Percentiles rank a stretch among this genome's conserved stretches.
These are phyloP conservation scores for Coccomyxa subellipsoidea DNA, from an alignment of 163 green algal species.

Conservation along the genomic window DNA sequence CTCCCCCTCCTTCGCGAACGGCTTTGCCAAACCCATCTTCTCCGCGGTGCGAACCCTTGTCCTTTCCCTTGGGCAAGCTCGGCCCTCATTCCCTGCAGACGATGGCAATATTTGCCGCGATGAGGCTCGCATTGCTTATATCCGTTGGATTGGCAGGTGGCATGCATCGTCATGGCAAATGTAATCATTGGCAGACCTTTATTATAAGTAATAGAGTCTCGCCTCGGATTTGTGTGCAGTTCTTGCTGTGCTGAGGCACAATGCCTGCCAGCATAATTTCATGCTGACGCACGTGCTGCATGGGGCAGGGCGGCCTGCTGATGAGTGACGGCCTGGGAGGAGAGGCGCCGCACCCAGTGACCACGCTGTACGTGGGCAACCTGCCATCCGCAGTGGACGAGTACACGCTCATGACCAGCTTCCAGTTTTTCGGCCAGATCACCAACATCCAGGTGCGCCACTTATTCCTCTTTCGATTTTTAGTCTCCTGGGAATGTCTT, in stretches of 20 bases:
- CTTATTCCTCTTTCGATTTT: neutral
- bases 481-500: too few relatives aligned
- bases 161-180: too few relatives aligned
- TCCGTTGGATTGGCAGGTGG: too few relatives aligned
- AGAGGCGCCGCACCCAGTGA: slow-evolving; percentile 5
- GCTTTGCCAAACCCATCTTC: neutral
- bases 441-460: slow-evolving; percentile 27
- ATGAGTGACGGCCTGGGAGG: neutral
- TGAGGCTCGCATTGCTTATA: too few relatives aligned
- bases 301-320: neutral
- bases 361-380: slow-evolving; percentile 51
- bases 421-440: slow-evolving; percentile 33
- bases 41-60: neutral
- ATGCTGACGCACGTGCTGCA: neutral
- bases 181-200: too few relatives aligned
- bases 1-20: neutral
- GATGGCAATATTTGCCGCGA: too few relatives aligned
- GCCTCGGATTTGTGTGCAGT: too few relatives aligned
- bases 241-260: too few relatives aligned
- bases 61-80: too few relatives aligned
- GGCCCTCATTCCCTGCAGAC: too few relatives aligned
- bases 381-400: slow-evolving; percentile 39
- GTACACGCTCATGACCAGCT: slow-evolving; percentile 25
- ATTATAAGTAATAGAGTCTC: too few relatives aligned
- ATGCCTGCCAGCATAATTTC: too few relatives aligned